Conservation (phyloP, 148 eudicot genomes). For the Diospyros lotus region DNA sequence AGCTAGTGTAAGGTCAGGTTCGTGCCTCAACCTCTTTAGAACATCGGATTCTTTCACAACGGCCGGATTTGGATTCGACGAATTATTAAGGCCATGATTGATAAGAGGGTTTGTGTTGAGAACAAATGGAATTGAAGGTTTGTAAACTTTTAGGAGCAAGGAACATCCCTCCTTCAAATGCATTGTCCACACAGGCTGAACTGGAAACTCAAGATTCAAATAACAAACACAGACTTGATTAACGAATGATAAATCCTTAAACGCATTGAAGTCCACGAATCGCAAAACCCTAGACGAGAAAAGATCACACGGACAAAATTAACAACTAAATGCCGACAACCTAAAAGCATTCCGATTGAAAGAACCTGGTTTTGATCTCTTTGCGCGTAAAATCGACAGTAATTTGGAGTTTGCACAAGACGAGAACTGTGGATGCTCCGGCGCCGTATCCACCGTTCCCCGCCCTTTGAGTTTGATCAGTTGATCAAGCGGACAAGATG, state of each 20-base stretch:
- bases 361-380: too few relatives aligned
- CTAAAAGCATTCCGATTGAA: too few relatives aligned
- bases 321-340: too few relatives aligned
- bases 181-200: slow-evolving; percentile 26
- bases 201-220: neutral
- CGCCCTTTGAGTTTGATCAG: too few relatives aligned
- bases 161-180: slow-evolving; percentile 74
- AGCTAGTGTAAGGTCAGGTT: slow-evolving; percentile 47
- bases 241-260: neutral
- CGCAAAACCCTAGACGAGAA: too few relatives aligned
- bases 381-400: too few relatives aligned
- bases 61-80: slow-evolving; percentile 10
- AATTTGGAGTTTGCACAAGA: too few relatives aligned
- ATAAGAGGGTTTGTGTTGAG: slow-evolving; percentile 49
- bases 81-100: slow-evolving; percentile 13
- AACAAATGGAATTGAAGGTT: slow-evolving; percentile 66
- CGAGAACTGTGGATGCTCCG: too few relatives aligned
- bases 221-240: neutral
- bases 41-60: slow-evolving; percentile 48
- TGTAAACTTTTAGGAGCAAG: slow-evolving; percentile 55
- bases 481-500: too few relatives aligned
- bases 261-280: neutral
- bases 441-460: too few relatives aligned
- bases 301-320: too few relatives aligned
- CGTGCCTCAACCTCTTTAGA: slow-evolving; percentile 38